Conservation (phyloP, 2,329 filamentous ascomycete genomes). For the Pseudogymnoascus sp. region DNA sequence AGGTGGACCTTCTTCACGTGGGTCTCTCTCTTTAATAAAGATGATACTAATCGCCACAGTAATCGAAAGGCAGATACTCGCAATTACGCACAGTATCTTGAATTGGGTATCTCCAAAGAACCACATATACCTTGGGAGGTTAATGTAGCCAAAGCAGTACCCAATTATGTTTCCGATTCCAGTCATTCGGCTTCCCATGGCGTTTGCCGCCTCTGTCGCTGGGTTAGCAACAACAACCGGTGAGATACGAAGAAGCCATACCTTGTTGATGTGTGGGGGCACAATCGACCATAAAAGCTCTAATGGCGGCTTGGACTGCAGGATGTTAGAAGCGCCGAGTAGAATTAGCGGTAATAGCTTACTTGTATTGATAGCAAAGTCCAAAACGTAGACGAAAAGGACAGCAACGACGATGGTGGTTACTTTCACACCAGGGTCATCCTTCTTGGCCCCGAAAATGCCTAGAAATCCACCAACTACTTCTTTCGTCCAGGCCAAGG, state of each 20-base stretch:
- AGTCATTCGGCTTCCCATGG: conserved; percentile 82
- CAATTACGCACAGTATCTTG: conserved; percentile 82
- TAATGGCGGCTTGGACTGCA: conserved; percentile 76
- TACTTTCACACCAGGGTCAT: conserved; percentile 54
- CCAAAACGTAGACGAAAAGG: conserved; percentile 77
- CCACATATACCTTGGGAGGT: conserved; percentile 65
- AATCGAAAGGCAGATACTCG: conserved; percentile 59
- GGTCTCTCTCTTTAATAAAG: conserved; percentile 70
- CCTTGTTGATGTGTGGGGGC: conserved; percentile 83
- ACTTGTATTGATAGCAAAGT: conserved; percentile 93
- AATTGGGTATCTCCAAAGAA: conserved; percentile 86
- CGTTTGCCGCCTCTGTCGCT: conserved; percentile 68
- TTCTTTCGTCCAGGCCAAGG: conserved; percentile 66
- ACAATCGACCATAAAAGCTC: conserved; percentile 89
- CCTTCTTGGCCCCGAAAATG: conserved; percentile 61
- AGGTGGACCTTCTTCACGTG: conserved; percentile 59
- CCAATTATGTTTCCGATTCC: conserved; percentile 87
- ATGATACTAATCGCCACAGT: conserved; percentile 65
- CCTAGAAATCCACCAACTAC: conserved; percentile 58
- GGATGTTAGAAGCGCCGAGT: conserved; percentile 9
- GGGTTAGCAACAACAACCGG: conserved; percentile 3
- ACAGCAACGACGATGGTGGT: conserved; percentile 71
- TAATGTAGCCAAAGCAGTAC: conserved; percentile 76
- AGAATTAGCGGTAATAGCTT: conserved; percentile 24
- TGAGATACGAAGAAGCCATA: conserved; percentile 18